These are phyloP conservation scores for Usnea hakonensis DNA, from an alignment of 495 filamentous ascomycete genomes.

Conservation along the genomic window DNA sequence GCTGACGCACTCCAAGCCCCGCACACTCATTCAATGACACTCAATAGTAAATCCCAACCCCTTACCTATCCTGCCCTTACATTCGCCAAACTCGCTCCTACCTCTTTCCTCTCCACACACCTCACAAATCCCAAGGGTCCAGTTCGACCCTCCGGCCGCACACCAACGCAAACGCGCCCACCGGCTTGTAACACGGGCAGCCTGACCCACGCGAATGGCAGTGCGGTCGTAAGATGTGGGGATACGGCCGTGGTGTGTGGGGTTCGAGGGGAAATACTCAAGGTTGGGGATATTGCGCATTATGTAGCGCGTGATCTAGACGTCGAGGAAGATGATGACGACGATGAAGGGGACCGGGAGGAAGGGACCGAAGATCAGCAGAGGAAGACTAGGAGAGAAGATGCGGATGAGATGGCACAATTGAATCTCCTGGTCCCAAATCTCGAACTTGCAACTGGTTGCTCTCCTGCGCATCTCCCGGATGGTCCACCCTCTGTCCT, in stretches of 20 bases:
- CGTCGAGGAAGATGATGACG: constrained; percentile 14
- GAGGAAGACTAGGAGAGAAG: constrained; percentile 30
- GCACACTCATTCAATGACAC: not conserved
- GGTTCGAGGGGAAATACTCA: constrained; percentile 77
- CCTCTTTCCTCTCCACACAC: constrained; percentile 81
- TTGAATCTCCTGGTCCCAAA: constrained; percentile 83
- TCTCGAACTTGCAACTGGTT: constrained; percentile 81
- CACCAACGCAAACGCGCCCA: constrained; percentile 57
- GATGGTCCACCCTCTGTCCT: constrained; percentile 70
- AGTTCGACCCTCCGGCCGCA: constrained; percentile 72
- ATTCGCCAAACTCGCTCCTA: constrained; percentile 84
- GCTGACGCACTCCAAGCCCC: too few relatives aligned
- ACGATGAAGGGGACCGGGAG: constrained; percentile 16
- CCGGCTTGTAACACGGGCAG: constrained; percentile 68
- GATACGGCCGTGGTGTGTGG: constrained; percentile 91
- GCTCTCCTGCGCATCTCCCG: constrained; percentile 74
- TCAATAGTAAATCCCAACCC: not conserved
- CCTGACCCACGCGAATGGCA: constrained; percentile 80
- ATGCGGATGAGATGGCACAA: constrained; percentile 49
- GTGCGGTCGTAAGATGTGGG: constrained; percentile 76
- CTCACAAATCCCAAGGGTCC: constrained; percentile 54
- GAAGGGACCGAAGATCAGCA: constrained; percentile 20
- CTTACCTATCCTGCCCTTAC: constrained; percentile 57
- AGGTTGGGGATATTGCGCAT: constrained; percentile 12
- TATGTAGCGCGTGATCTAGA: constrained; percentile 21